phyloP scores from a whole-genome alignment of 768 basidiomycete genomes.

The Lactarius quietus region DNA sequence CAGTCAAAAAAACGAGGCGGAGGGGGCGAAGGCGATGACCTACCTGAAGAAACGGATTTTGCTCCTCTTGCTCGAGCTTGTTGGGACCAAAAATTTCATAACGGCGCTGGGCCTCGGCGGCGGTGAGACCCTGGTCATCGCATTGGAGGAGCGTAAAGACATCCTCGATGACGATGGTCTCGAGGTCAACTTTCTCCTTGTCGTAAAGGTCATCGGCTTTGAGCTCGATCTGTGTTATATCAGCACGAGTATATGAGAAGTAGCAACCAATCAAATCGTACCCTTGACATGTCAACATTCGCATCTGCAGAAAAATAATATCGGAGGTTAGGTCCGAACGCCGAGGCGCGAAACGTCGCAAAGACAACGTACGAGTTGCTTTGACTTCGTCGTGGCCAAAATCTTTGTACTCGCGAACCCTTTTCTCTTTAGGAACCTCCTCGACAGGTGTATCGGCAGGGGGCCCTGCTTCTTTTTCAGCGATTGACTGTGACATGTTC shows the following conservation, averaged over 20 bases:
- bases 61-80: constrained; percentile 87
- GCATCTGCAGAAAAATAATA: constrained; percentile 50
- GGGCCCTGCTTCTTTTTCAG: constrained; percentile 67
- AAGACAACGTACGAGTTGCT: constrained; percentile 58
- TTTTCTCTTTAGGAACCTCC: constrained; percentile 37
- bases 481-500: constrained; percentile 40
- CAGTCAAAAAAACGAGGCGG: neutral
- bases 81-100: constrained; percentile 94
- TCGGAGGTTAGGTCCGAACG: constrained; percentile 18
- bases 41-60: constrained; percentile 63
- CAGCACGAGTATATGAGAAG: neutral
- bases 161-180: constrained; percentile 94
- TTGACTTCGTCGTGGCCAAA: constrained; percentile 66
- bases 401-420: constrained; percentile 85
- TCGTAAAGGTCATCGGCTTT: constrained; percentile 94
- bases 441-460: constrained; percentile 39
- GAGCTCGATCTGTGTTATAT: constrained; percentile 60
- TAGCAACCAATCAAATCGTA: constrained; percentile 28
- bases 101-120: constrained; percentile 77
- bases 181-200: constrained; percentile 98
- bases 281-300: constrained; percentile 81
- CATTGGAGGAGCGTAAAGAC: constrained; percentile 96
- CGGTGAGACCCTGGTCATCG: constrained; percentile 69
- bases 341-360: constrained; percentile 6
- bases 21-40: neutral